Conservation (phyloP, 164 flowering plant genomes). For the Vitis rotundifolia region DNA sequence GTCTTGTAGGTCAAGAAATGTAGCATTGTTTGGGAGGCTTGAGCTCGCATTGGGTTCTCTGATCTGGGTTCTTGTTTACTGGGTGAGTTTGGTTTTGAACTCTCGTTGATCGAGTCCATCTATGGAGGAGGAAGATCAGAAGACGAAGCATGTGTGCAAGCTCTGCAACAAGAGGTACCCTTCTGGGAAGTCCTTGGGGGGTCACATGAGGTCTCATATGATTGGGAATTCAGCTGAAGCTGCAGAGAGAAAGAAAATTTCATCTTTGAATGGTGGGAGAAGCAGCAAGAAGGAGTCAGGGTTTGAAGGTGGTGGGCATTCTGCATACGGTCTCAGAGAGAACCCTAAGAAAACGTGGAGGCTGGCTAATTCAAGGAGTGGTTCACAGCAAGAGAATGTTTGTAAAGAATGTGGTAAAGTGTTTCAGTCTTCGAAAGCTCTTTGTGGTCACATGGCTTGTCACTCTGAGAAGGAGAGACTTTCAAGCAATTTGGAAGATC, state of each 20-base stretch:
- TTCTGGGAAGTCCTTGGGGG: constrained; percentile 44
- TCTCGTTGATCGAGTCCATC: constrained; percentile 2
- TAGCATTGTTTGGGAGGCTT: constrained; percentile 6
- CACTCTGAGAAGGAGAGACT: constrained; percentile 56
- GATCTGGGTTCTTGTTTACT: constrained; percentile 8
- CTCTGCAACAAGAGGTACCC: constrained; percentile 33
- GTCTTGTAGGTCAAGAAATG: constrained; percentile 16
- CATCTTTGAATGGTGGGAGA: constrained; percentile 6
- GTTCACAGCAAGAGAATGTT: constrained; percentile 23
- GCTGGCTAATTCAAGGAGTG: constrained; percentile 34
- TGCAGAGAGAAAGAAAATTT: constrained; percentile 6
- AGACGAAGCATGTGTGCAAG: constrained; percentile 35
- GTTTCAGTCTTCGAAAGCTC: constrained; percentile 73
- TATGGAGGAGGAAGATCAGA: constrained; percentile 20
- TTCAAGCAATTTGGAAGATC: constrained; percentile 26
- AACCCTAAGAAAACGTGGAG: constrained; percentile 73
- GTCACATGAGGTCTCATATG: constrained; percentile 39
- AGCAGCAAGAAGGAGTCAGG: constrained; percentile 11
- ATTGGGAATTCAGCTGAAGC: constrained; percentile 17
- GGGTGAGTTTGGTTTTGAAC: constrained; percentile 5
- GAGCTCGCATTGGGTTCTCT: constrained; percentile 2
- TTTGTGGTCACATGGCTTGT: constrained; percentile 85
- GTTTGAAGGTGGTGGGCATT: constrained; percentile 20
- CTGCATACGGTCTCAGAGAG: constrained; percentile 48
- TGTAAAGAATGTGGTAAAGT: constrained; percentile 84